A percentile compares a stretch with the other conserved stretches of the same genome.
phyloP scores from a whole-genome alignment of 495 filamentous ascomycete genomes.

The Corynascus novoguineensis region DNA sequence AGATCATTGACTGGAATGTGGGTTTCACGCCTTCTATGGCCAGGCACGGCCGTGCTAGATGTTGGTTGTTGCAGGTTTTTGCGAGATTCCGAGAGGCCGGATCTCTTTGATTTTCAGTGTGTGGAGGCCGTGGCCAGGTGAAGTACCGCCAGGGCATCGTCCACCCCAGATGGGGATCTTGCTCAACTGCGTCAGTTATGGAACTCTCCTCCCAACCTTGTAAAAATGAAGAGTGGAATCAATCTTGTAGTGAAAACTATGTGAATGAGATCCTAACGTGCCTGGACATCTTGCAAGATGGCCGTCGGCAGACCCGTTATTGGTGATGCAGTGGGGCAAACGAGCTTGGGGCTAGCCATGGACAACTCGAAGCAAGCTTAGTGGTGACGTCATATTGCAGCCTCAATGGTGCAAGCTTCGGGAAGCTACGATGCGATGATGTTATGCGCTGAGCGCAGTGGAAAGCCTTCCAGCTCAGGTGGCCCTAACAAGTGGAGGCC shows the following conservation, averaged over 20 bases:
- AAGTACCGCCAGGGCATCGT: background rate
- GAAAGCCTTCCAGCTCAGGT: background rate
- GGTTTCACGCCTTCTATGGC: too few relatives aligned
- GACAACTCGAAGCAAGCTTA: conserved; percentile 4
- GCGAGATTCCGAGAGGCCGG: background rate
- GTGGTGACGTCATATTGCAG: conserved; percentile 37
- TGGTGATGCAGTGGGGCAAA: conserved; percentile 3
- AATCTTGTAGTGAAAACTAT: background rate
- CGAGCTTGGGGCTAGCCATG: conserved; percentile 15
- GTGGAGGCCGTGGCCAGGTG: too few relatives aligned
- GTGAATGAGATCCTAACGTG: background rate
- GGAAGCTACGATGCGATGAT: conserved; percentile 33
- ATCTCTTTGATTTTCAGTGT: background rate
- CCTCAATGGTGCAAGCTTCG: conserved; percentile 17
- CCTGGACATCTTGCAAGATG: background rate
- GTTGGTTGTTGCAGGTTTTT: too few relatives aligned
- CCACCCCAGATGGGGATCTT: background rate
- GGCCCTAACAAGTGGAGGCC: conserved; percentile 8
- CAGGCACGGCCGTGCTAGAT: too few relatives aligned
- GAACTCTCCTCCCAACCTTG: background rate
- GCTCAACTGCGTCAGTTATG: conserved; percentile 8
- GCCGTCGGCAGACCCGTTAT: background rate
- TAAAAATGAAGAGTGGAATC: background rate
- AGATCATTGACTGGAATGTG: too few relatives aligned
- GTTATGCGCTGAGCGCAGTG: conserved; percentile 8